Percentiles rank a stretch among this genome's conserved stretches.
Conservation (phyloP, 495 filamentous ascomycete species). For the Neurospora cerealis region DNA sequence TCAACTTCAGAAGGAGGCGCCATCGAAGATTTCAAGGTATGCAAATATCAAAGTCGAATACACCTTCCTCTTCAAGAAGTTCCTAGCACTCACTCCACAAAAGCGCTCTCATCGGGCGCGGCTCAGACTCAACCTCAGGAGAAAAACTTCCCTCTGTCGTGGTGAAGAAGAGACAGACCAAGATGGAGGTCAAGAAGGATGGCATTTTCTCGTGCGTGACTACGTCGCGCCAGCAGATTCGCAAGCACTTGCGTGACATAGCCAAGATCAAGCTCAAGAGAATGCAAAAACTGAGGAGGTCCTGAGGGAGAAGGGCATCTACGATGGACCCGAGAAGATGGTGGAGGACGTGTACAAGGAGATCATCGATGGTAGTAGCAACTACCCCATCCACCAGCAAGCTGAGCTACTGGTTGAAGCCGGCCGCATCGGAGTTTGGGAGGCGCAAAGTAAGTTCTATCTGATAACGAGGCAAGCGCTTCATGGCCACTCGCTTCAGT, state of each 20-base stretch:
- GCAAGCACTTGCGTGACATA: neutral
- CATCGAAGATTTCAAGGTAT: neutral
- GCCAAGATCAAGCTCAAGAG: neutral
- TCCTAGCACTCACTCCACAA: neutral
- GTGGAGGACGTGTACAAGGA: neutral
- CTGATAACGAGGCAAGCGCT: no score
- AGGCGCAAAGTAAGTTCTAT: neutral
- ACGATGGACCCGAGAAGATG: neutral
- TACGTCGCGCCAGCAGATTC: neutral
- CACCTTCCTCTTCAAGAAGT: neutral
- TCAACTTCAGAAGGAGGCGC: neutral
- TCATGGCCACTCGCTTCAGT: neutral
- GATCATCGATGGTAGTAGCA: neutral
- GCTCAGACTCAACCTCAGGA: neutral
- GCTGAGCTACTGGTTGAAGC: neutral
- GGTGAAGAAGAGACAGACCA: neutral
- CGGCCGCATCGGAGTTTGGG: neutral
- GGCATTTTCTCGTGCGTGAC: neutral
- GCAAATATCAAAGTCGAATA: neutral
- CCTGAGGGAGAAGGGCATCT: neutral
- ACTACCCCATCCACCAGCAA: neutral
- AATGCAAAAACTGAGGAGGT: neutral
- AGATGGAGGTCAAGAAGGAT: neutral
- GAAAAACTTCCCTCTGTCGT: neutral
- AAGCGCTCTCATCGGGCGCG: neutral